A percentile compares a stretch with the other conserved stretches of the same genome.
Evolutionary conservation across 768 basidiomycete genomes (phyloP).

Genomic region (Ramaria rubella): DNA sequence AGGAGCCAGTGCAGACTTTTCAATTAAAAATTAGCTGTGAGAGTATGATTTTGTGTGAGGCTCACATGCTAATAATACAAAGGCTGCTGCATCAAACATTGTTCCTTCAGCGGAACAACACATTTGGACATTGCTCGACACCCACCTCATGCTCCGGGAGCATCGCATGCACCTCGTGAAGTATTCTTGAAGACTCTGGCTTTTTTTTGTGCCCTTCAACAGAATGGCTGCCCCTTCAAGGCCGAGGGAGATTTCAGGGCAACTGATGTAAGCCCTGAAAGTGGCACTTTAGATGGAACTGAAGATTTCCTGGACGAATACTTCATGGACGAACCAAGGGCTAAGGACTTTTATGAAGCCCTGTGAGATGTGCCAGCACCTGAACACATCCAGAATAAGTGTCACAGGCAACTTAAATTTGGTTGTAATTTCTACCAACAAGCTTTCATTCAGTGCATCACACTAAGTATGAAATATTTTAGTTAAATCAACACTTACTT

Average conservation of each 20-base stretch:
- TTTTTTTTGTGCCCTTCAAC: too few relatives aligned
- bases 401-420: slow-evolving; percentile 7
- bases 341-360: background rate
- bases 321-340: too few relatives aligned
- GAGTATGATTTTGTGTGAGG: background rate
- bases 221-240: slow-evolving; percentile 18
- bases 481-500: background rate
- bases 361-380: background rate
- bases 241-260: background rate
- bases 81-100: background rate
- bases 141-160: too few relatives aligned
- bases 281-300: background rate
- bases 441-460: slow-evolving; percentile 5
- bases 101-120: background rate
- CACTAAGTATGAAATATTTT: background rate
- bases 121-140: background rate
- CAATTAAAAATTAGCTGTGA: background rate
- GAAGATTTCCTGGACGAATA: background rate
- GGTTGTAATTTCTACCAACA: background rate
- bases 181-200: slow-evolving; percentile 19
- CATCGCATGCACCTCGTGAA: background rate
- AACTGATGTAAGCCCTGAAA: background rate
- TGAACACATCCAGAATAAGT: background rate
- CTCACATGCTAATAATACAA: background rate
- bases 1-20: background rate